Conservation (phyloP, 2,329 filamentous ascomycete genomes). For the Fusarium sp. region DNA sequence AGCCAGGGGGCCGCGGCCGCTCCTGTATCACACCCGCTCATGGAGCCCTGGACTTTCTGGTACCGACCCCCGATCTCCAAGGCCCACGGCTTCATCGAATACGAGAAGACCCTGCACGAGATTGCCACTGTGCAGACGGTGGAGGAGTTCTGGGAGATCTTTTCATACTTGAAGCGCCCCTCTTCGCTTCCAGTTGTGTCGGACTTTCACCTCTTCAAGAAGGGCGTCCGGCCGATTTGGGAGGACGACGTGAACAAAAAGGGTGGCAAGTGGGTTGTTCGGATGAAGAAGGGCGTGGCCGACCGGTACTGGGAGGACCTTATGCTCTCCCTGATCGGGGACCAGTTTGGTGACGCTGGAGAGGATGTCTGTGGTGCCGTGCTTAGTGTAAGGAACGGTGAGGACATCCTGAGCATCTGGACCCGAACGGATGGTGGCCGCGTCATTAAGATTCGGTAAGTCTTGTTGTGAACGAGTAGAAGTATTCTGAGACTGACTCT, state of each 20-base stretch:
- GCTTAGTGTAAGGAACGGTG: constrained; percentile 90
- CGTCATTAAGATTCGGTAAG: constrained; percentile 94
- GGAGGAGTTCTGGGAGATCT: constrained; percentile 91
- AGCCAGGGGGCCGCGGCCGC: constrained; percentile 49
- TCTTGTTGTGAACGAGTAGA: constrained; percentile 18
- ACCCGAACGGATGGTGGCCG: constrained; percentile 90
- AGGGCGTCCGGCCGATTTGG: constrained; percentile 96
- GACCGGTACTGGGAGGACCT: constrained; percentile 98
- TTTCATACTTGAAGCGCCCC: constrained; percentile 86
- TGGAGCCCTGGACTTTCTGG: constrained; percentile 95
- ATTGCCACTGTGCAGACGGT: constrained; percentile 82
- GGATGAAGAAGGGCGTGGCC: constrained; percentile 95
- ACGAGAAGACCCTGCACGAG: constrained; percentile 93
- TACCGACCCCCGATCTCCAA: constrained; percentile 96
- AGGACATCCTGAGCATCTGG: constrained; percentile 98
- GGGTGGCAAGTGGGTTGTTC: constrained; percentile 96
- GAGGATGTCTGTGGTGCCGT: constrained; percentile 97
- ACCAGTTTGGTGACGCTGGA: constrained; percentile 89
- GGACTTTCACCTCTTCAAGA: constrained; percentile 98
- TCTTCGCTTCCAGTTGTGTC: constrained; percentile 89
- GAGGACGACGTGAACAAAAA: constrained; percentile 97
- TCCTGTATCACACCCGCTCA: constrained; percentile 65
- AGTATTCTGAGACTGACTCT: constrained; percentile 31
- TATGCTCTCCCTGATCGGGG: constrained; percentile 86
- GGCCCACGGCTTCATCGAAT: constrained; percentile 84